Conservation (phyloP, 2,329 filamentous ascomycete genomes). For the Fusarium virguliforme region DNA sequence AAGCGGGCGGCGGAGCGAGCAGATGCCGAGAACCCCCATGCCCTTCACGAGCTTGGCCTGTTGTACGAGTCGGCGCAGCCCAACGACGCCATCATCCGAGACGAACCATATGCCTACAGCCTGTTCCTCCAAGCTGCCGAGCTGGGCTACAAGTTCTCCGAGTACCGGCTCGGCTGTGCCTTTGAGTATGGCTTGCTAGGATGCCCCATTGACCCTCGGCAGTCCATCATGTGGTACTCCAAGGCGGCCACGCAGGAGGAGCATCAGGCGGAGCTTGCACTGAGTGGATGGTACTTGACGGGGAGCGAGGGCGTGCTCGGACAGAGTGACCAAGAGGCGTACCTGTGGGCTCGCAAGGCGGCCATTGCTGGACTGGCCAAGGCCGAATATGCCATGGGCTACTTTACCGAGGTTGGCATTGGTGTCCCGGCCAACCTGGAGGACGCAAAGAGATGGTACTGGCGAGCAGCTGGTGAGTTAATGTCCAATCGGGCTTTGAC, state of each 20-base stretch:
- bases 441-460: constrained; percentile 98
- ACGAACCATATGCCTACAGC: constrained; percentile 85
- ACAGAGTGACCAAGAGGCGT: constrained; percentile 96
- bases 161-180: constrained; percentile 89
- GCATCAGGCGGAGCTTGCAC: constrained; percentile 89
- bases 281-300: constrained; percentile 95
- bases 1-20: constrained; percentile 93
- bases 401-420: constrained; percentile 96
- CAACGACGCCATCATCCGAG: constrained; percentile 82
- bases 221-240: constrained; percentile 95
- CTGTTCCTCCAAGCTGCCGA: constrained; percentile 90
- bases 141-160: constrained; percentile 94
- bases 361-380: constrained; percentile 90
- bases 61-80: constrained; percentile 75
- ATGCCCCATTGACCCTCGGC: constrained; percentile 84
- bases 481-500: neutral
- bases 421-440: constrained; percentile 89
- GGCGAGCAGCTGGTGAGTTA: constrained; percentile 91
- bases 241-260: constrained; percentile 92
- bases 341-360: constrained; percentile 96
- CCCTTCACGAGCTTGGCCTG: constrained; percentile 87
- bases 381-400: constrained; percentile 97
- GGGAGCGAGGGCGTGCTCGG: constrained; percentile 89
- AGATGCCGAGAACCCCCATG: constrained; percentile 92
- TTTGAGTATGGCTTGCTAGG: constrained; percentile 92